phyloP scores from a whole-genome alignment of 108 stramenopile genomes.

The Thalassiosira profunda region DNA sequence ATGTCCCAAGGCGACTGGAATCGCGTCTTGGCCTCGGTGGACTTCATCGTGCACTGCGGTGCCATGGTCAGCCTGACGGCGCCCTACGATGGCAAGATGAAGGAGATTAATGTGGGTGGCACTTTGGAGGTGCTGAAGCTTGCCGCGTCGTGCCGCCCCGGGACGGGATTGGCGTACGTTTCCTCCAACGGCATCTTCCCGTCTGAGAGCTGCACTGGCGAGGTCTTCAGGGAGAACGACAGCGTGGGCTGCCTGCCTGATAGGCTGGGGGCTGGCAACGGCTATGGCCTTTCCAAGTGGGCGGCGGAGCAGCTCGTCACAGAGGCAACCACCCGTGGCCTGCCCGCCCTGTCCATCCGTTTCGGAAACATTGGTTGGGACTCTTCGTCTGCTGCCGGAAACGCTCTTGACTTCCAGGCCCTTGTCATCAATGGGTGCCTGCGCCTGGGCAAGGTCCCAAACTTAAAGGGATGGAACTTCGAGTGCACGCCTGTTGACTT shows the following conservation, averaged over 20 bases:
- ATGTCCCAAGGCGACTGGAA: constrained; percentile 61
- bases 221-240: constrained; percentile 38
- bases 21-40: constrained; percentile 60
- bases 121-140: constrained; percentile 74
- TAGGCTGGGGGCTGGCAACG: constrained; percentile 55
- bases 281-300: constrained; percentile 85
- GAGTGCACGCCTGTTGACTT: constrained; percentile 85
- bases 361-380: constrained; percentile 79
- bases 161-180: constrained; percentile 71
- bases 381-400: constrained; percentile 56
- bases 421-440: constrained; percentile 62
- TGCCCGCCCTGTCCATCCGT: constrained; percentile 66
- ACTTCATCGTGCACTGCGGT: constrained; percentile 82
- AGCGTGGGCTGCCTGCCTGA: constrained; percentile 33
- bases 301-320: constrained; percentile 76
- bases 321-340: constrained; percentile 61
- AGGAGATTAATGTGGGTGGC: constrained; percentile 76
- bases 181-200: constrained; percentile 83
- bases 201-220: constrained; percentile 35
- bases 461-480: constrained; percentile 43
- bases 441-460: constrained; percentile 36
- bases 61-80: constrained; percentile 77
- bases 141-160: constrained; percentile 68
- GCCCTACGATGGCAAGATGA: constrained; percentile 64
- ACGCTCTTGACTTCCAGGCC: constrained; percentile 73